These are phyloP conservation scores for Casuarina cunninghamiana DNA, from an alignment of 306 rosid genomes.

Conservation along the genomic window DNA sequence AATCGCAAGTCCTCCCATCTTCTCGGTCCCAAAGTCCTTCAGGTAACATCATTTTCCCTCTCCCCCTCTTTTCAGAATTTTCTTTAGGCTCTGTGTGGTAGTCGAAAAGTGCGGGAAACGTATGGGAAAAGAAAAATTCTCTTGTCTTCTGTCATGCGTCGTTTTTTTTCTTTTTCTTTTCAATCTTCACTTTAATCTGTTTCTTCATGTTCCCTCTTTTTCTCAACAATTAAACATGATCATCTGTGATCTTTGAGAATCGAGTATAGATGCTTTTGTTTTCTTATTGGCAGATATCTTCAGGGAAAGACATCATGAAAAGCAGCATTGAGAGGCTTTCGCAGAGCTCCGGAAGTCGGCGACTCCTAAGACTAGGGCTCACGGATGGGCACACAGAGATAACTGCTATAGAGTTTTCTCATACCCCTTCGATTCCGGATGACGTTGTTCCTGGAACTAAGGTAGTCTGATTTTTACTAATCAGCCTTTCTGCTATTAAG, in stretches of 20 bases:
- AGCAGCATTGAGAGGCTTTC: slow-evolving; percentile 52
- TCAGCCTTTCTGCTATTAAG: neutral
- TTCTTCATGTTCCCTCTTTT: neutral
- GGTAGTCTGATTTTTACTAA: slow-evolving; percentile 40
- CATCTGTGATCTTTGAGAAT: neutral
- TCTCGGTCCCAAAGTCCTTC: slow-evolving; percentile 54
- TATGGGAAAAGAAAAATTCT: neutral
- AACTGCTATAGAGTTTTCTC: slow-evolving; percentile 68
- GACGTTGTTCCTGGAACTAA: slow-evolving; percentile 81
- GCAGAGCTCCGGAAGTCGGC: slow-evolving; percentile 40
- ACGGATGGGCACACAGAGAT: slow-evolving; percentile 83
- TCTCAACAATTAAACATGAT: neutral
- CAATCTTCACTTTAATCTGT: neutral
- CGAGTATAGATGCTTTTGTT: neutral
- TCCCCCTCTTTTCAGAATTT: neutral
- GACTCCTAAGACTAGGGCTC: slow-evolving; percentile 66
- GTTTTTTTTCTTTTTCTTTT: neutral
- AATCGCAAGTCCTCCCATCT: slow-evolving; percentile 48
- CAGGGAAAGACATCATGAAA: slow-evolving; percentile 67
- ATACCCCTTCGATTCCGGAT: slow-evolving; percentile 57
- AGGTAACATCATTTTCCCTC: slow-evolving; percentile 29
- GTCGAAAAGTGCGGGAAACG: slow-evolving; percentile 1
- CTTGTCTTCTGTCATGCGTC: neutral
- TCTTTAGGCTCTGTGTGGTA: neutral
- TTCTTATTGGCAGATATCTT: slow-evolving; percentile 56